phyloP scores from a whole-genome alignment of 2,329 filamentous ascomycete species.

The Colletotrichum chlorophyti region DNA sequence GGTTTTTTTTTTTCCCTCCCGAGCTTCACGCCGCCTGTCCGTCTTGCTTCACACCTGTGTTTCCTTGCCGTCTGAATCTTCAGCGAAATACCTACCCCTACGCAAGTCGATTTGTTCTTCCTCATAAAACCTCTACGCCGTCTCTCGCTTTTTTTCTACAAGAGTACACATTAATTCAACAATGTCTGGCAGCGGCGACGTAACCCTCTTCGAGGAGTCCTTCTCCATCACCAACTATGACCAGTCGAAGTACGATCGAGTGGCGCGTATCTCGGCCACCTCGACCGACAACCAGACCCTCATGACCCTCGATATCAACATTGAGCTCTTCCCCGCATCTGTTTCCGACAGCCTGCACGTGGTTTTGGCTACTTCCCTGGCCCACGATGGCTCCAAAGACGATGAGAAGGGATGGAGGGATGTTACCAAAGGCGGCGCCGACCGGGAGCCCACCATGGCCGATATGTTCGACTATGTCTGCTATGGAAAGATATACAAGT shows the following conservation, averaged over 20 bases:
- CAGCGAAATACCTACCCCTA: too few species aligned
- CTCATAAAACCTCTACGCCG: background rate
- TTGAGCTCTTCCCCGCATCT: slow-evolving; percentile 82
- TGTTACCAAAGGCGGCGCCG: slow-evolving; percentile 55
- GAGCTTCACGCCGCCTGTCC: too few species aligned
- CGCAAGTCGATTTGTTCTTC: too few species aligned
- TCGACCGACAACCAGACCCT: slow-evolving; percentile 77
- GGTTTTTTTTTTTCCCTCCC: background rate
- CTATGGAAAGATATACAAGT: slow-evolving; percentile 87
- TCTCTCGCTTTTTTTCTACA: background rate
- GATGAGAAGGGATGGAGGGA: slow-evolving; percentile 85
- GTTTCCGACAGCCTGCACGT: slow-evolving; percentile 80
- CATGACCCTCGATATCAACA: slow-evolving; percentile 92
- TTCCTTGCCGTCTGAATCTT: too few species aligned
- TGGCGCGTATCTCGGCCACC: slow-evolving; percentile 81
- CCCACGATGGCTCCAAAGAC: slow-evolving; percentile 84
- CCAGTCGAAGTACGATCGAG: slow-evolving; percentile 92
- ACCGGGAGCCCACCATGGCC: slow-evolving; percentile 67
- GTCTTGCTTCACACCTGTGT: too few species aligned
- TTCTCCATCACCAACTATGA: slow-evolving; percentile 85
- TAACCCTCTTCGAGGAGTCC: slow-evolving; percentile 91
- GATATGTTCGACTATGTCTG: slow-evolving; percentile 90
- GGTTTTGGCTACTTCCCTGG: slow-evolving; percentile 83
- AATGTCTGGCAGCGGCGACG: slow-evolving; percentile 74
- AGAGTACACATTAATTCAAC: background rate